Evolutionary conservation across 257 asterid genomes (phyloP), one percentile per base, ranked within the genome.

Genomic region (Lithospermum erythrorhizon): DNA sequence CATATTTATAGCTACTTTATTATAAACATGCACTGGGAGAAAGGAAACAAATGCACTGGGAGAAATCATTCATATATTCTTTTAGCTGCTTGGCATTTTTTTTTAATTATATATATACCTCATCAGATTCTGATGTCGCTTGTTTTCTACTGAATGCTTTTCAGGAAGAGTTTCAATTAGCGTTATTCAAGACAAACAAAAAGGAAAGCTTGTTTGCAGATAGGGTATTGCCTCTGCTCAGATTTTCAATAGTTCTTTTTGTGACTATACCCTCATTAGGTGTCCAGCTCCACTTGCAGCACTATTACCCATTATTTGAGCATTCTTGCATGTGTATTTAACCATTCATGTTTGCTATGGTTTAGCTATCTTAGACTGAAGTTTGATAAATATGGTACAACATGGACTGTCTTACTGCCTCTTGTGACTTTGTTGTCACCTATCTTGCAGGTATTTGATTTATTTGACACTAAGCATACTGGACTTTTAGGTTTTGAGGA

Each of bases 381-480:
- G 19, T 49, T 49, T 9, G n/a, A 9, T 20, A 7, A 19, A 6
- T 14, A 4, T n/a, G 21, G 22, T 25, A 3, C 25, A 3, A 54
- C 15, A 54, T 15, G 32, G 25, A 21, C 22, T 23, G 17, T 21
- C 6, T 21, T 7, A 15, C 3, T 17, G 13, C 27, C 13, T 56
- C 57, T 20, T 20, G 21, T 53, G 25, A 9, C n/a, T 53, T 53
- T 53, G 54, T 53, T 11, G 9, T 20, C 25, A 3, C 11, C 22
- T 52, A 20, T 9, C 10, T 20, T 56, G 37, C 60, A 67, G 71
- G 71, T 67, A 9, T 67, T 67, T 67, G 72, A 67, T 41, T 61
- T 67, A 52, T 67, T 67, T 45, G 72, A 67, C 59, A 53, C 62
- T 32, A 67, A 67, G 51, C 72, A 67, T 29, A 67, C 56, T 61